Conservation (phyloP, 2,329 filamentous ascomycete species). For the Colletotrichum orbiculare region DNA sequence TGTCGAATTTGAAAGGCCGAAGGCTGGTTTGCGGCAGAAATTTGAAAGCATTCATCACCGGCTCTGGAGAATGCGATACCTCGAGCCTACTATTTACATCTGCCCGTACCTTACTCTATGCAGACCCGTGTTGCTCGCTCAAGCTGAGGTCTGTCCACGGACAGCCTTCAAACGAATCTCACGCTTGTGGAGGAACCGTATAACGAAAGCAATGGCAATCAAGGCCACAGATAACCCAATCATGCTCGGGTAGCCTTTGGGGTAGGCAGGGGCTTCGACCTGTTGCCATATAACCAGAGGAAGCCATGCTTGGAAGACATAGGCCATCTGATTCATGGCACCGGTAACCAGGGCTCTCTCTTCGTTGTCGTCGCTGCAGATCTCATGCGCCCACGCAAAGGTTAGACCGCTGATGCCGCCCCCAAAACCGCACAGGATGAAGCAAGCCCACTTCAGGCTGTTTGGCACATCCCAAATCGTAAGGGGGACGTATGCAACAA, state of each 20-base stretch:
- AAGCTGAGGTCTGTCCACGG: neutral
- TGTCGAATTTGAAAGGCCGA: too few relatives aligned
- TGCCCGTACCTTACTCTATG: too few relatives aligned
- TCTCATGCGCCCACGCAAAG: constrained; percentile 38
- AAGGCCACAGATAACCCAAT: constrained; percentile 54
- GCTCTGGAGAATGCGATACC: too few relatives aligned
- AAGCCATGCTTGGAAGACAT: constrained; percentile 68
- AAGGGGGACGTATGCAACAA: constrained; percentile 50
- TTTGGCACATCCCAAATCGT: constrained; percentile 67
- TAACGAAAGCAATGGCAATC: constrained; percentile 61
- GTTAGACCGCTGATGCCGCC: constrained; percentile 27
- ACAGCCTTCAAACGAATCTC: constrained; percentile 43
- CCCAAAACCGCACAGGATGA: constrained; percentile 49
- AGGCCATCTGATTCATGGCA: constrained; percentile 35
- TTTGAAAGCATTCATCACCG: too few relatives aligned
- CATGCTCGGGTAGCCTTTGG: constrained; percentile 55
- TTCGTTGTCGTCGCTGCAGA: constrained; percentile 30
- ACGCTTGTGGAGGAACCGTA: constrained; percentile 57
- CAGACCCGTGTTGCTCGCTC: too few relatives aligned
- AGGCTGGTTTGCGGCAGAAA: neutral
- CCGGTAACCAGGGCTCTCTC: constrained; percentile 29
- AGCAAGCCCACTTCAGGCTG: constrained; percentile 62
- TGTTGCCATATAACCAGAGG: constrained; percentile 62
- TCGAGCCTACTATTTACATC: too few relatives aligned
- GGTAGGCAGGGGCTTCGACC: constrained; percentile 54